A percentile compares a stretch with the other conserved stretches of the same genome.
Evolutionary conservation across 805 yeast species (phyloP).

Genomic region (Yarrowia sp.): DNA sequence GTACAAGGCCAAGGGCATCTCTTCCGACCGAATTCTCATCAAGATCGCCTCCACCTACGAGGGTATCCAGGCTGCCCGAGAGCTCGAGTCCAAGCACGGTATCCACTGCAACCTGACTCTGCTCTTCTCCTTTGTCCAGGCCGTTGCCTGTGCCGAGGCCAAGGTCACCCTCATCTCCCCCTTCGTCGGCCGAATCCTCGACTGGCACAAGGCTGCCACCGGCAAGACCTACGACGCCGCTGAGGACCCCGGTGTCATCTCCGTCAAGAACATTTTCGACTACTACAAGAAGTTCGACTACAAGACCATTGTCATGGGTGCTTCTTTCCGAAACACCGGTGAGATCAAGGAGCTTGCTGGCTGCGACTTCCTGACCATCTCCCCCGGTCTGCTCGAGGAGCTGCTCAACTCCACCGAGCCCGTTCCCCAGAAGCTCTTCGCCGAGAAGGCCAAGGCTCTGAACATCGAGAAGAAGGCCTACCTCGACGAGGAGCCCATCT

Average conservation of each 20-base stretch:
- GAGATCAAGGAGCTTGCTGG: conserved; percentile 98
- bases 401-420: conserved; percentile 76
- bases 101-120: conserved; percentile 95
- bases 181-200: conserved; percentile 98
- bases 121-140: conserved; percentile 94
- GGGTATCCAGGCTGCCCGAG: conserved; percentile 98
- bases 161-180: conserved; percentile 95
- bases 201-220: conserved; percentile 95
- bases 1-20: conserved; percentile 83
- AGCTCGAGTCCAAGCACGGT: conserved; percentile 86
- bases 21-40: conserved; percentile 89
- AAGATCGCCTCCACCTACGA: conserved; percentile 99
- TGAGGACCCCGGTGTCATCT: conserved; percentile 94
- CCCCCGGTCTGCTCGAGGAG: conserved; percentile 91
- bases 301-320: conserved; percentile 99
- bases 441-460: conserved; percentile 62
- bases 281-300: conserved; percentile 97
- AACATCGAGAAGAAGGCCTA: conserved; percentile 74
- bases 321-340: conserved; percentile 96
- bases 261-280: conserved; percentile 89
- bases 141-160: conserved; percentile 99
- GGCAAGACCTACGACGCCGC: conserved; percentile 84
- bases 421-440: conserved; percentile 83
- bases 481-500: conserved; percentile 83
- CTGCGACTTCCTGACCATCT: conserved; percentile 92